phyloP scores from a whole-genome alignment of 108 stramenopile genomes.

The Skeletonema menzelii region DNA sequence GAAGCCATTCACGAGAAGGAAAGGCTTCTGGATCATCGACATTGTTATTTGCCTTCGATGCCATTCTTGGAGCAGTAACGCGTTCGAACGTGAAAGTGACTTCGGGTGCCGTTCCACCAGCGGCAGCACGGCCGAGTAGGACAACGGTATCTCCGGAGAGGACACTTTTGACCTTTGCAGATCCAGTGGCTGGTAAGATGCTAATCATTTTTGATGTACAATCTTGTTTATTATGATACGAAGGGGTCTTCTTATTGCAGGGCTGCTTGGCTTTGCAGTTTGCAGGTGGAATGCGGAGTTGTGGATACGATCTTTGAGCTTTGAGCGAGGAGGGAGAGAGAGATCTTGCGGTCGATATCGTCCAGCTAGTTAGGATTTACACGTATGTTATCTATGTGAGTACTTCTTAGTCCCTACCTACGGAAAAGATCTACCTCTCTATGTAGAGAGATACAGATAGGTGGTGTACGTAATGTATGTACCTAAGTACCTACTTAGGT shows the following conservation, averaged over 20 bases:
- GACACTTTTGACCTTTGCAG: conserved; percentile 82
- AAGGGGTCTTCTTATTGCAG: not conserved
- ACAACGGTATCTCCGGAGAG: conserved; percentile 87
- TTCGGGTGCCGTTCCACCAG: conserved; percentile 62
- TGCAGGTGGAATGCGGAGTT: not conserved
- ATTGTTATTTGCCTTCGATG: conserved; percentile 80
- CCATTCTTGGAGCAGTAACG: conserved; percentile 84
- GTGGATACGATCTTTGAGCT: too few species aligned
- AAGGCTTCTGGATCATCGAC: conserved; percentile 87
- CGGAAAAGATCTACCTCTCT: too few species aligned
- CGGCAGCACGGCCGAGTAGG: conserved; percentile 65
- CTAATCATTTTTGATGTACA: conserved; percentile 15
- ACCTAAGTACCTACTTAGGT: too few species aligned
- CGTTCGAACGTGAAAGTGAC: conserved; percentile 87
- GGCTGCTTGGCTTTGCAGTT: not conserved
- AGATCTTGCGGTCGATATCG: not conserved
- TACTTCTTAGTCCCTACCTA: too few species aligned
- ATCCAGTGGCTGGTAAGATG: conserved; percentile 75
- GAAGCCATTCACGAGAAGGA: conserved; percentile 81
- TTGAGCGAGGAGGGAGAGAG: too few species aligned
- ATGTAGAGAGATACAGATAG: too few species aligned
- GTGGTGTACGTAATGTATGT: too few species aligned
- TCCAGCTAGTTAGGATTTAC: not conserved
- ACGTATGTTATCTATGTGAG: not conserved
- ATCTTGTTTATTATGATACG: not conserved